These are phyloP conservation scores for Cladophialophora chaetospira DNA, from an alignment of 2,329 filamentous ascomycete genomes.

Conservation along the genomic window DNA sequence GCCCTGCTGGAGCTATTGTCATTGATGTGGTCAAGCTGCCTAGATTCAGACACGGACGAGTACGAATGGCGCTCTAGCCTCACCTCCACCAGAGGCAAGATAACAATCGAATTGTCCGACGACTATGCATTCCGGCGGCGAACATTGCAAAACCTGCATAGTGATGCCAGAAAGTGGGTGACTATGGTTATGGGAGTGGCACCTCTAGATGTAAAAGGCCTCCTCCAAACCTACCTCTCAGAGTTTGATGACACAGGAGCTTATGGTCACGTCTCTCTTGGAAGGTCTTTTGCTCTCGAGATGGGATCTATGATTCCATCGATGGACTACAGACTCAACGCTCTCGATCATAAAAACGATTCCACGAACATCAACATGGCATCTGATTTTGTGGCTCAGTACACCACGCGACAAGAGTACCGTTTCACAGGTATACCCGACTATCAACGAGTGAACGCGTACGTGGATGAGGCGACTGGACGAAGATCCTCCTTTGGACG, in stretches of 20 bases:
- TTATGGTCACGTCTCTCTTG: constrained; percentile 89
- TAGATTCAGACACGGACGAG: constrained; percentile 91
- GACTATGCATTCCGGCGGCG: constrained; percentile 79
- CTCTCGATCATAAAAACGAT: constrained; percentile 73
- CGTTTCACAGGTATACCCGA: constrained; percentile 78
- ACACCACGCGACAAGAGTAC: constrained; percentile 95
- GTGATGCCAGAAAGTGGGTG: constrained; percentile 78
- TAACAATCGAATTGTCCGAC: constrained; percentile 89
- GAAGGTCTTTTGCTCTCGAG: constrained; percentile 90
- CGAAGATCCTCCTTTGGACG: constrained; percentile 21
- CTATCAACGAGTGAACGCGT: constrained; percentile 44
- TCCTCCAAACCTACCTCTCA: constrained; percentile 90
- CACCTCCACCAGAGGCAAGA: constrained; percentile 72
- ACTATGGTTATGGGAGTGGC: constrained; percentile 77
- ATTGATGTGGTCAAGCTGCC: constrained; percentile 91
- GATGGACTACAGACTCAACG: constrained; percentile 81
- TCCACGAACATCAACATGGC: constrained; percentile 77
- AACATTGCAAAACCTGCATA: constrained; percentile 77
- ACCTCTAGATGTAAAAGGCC: constrained; percentile 88
- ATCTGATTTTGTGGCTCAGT: constrained; percentile 95
- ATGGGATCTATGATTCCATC: constrained; percentile 84
- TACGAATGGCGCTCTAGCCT: constrained; percentile 86
- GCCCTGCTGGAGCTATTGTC: constrained; percentile 88
- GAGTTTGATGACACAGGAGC: constrained; percentile 89
- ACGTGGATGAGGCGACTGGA: constrained; percentile 21